phyloP scores from a whole-genome alignment of 768 basidiomycete species.

The Tricholomella constricta region DNA sequence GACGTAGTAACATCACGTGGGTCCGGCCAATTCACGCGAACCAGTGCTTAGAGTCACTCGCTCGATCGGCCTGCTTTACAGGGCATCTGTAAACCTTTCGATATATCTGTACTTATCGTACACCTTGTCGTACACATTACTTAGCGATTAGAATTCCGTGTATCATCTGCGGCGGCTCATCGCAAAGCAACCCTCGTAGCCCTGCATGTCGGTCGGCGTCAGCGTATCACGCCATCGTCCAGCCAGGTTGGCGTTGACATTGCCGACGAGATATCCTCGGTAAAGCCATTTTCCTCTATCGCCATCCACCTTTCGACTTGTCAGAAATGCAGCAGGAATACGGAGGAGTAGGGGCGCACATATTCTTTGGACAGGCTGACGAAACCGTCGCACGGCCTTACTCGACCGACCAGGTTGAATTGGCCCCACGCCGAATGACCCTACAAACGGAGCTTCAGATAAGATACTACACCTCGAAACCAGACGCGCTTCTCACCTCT shows the following conservation, averaged over 20 bases:
- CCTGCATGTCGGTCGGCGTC: constrained; percentile 58
- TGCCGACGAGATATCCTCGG: constrained; percentile 78
- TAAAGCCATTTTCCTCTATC: constrained; percentile 86
- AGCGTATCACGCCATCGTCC: constrained; percentile 89
- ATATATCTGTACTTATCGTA: neutral
- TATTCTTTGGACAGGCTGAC: constrained; percentile 86
- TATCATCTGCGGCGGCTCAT: constrained; percentile 65
- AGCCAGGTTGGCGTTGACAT: constrained; percentile 66
- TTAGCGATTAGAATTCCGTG: neutral
- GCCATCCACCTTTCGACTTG: constrained; percentile 53
- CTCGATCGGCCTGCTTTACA: no score
- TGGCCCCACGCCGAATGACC: constrained; percentile 93
- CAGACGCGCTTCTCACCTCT: constrained; percentile 50
- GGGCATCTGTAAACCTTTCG: no score
- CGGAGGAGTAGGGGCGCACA: constrained; percentile 40
- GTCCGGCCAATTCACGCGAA: no score
- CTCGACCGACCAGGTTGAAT: constrained; percentile 76
- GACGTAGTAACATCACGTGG: no score
- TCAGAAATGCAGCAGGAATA: constrained; percentile 1
- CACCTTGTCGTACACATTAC: neutral
- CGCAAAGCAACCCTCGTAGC: constrained; percentile 87
- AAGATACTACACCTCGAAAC: neutral
- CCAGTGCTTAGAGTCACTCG: no score
- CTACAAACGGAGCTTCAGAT: constrained; percentile 35
- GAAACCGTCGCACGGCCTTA: constrained; percentile 82